Evolutionary conservation across 2,329 filamentous ascomycete species (phyloP), one percentile per base, ranked within the genome.

Genomic region (Colletotrichum lupini): DNA sequence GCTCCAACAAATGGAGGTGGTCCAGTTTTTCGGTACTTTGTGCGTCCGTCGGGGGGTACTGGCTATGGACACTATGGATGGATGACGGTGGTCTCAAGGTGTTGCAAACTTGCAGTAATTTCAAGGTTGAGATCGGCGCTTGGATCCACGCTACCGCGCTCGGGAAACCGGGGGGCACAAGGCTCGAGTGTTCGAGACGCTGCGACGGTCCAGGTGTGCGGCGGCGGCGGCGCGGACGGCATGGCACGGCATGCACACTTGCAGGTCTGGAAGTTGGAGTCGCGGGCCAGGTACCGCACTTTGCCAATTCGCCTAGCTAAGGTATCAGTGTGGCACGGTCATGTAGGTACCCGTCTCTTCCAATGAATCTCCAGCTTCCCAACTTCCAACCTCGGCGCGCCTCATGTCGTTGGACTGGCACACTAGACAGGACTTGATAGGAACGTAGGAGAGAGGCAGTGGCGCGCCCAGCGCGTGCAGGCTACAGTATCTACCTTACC

Each of bases 51-150:
- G 26, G 1, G 37, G 37, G 42, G 32, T 35, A 35, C 12, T 35
- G 4, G 32, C 32, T 9, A 16, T 42, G 12, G 37, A 7, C 37
- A 42, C 37, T 42, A 16, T 22, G 42, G 26, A 37, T 19, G 37
- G 19, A 26, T 32, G 42, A 26, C 5, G 24, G 37, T 19, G 19
- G 26, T 52, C n/a, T 32, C 19, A 46, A 46, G 42, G 42, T 46
- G 16, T 46, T 46, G 42, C 42, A 46, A n/a, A 19, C 16, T n/a
- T 19, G 42, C 16, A 19, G 19, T n/a, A 46, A 46, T 46, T 62
- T 68, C 49, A 55, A 72, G 65, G 69, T 72, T 69, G 69, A 59
- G 69, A 72, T 72, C 69, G 58, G 65, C 65, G 69, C 65, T 69
- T 64, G 69, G 69, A 53, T 69, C 69, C 69, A 72, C 65, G 53